phyloP scores from a whole-genome alignment of 148 eudicot species.

The Salicornia ramosissima region DNA sequence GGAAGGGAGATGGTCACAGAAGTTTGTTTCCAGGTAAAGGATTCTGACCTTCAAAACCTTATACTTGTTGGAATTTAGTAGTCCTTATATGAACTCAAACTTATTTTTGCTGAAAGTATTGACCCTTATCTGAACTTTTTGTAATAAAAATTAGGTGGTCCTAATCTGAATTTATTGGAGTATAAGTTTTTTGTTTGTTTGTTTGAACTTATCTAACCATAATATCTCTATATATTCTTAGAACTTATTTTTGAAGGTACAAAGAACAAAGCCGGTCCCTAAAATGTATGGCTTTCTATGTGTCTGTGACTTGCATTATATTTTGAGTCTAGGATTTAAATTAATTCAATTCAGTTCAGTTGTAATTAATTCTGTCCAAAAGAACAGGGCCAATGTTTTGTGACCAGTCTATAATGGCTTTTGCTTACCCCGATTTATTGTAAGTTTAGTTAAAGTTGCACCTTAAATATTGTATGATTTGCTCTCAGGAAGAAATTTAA shows the following conservation, averaged over 20 bases:
- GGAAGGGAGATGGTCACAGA: constrained; percentile 80
- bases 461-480: background rate
- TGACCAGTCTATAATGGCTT: too few species aligned
- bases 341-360: too few species aligned
- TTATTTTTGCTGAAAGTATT: background rate
- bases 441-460: background rate
- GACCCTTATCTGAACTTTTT: background rate
- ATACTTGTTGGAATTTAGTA: background rate
- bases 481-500: constrained; percentile 52
- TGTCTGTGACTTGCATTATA: background rate
- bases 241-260: too few species aligned
- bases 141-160: background rate
- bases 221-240: too few species aligned
- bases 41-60: background rate
- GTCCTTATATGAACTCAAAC: background rate
- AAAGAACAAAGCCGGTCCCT: background rate
- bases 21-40: constrained; percentile 76
- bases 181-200: too few species aligned
- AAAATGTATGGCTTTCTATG: background rate
- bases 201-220: too few species aligned
- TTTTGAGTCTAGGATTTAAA: background rate
- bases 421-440: background rate
- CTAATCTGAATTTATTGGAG: background rate
- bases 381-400: too few species aligned
- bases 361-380: too few species aligned